Conservation (phyloP, 371 early-diverging fungal genomes). For the Encephalitozoon cuniculi region DNA sequence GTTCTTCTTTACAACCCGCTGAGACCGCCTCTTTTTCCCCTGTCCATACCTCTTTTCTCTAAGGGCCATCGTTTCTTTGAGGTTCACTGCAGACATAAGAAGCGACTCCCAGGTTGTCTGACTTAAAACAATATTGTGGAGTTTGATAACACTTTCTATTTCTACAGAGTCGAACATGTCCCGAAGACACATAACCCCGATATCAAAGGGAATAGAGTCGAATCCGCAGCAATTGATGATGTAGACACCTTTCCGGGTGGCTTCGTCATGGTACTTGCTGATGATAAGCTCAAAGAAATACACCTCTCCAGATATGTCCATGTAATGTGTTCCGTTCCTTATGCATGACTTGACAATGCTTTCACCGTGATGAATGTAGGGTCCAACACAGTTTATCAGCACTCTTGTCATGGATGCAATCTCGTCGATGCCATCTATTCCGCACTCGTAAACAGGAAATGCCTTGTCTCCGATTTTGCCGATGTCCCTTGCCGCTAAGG, state of each 20-base stretch:
- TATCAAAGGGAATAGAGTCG: conserved; percentile 74
- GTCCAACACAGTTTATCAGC: conserved; percentile 74
- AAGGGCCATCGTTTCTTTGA: background rate
- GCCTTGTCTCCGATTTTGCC: conserved; percentile 59
- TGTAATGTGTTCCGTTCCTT: conserved; percentile 70
- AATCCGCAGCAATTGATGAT: conserved; percentile 78
- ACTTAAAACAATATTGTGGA: conserved; percentile 60
- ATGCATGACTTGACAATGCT: conserved; percentile 74
- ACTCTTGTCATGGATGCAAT: conserved; percentile 67
- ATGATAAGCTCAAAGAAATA: conserved; percentile 67
- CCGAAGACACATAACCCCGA: conserved; percentile 61
- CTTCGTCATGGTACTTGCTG: conserved; percentile 66
- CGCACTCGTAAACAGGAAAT: conserved; percentile 65
- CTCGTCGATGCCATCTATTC: conserved; percentile 63
- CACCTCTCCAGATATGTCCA: conserved; percentile 79
- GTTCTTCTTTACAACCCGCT: background rate
- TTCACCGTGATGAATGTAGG: conserved; percentile 69
- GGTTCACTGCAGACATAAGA: conserved; percentile 32
- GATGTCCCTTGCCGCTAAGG: conserved; percentile 67
- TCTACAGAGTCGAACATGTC: conserved; percentile 52
- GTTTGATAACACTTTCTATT: conserved; percentile 41
- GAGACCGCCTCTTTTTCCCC: conserved; percentile 4
- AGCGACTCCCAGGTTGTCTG: conserved; percentile 59
- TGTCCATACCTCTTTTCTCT: background rate
- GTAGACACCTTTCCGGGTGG: conserved; percentile 64